Conservation (phyloP, 352 stramenopile genomes). For the Phytophthora sp. region DNA sequence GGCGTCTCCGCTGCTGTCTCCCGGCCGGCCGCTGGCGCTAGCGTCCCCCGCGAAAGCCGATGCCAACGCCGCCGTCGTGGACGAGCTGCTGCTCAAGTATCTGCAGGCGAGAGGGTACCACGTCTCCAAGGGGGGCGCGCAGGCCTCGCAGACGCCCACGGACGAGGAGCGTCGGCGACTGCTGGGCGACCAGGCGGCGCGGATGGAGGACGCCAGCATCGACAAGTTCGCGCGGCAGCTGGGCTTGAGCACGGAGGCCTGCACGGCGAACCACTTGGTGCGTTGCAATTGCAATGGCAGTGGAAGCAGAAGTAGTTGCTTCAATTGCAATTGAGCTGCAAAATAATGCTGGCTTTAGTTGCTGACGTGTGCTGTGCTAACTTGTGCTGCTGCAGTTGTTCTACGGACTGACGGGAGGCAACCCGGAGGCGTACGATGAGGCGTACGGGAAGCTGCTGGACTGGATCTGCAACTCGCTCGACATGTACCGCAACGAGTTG, state of each 20-base stretch:
- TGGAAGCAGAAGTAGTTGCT: background rate
- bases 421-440: slow-evolving; percentile 67
- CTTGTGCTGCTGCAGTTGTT: slow-evolving; percentile 58
- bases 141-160: slow-evolving; percentile 1
- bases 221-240: slow-evolving; percentile 68
- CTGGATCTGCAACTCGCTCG: slow-evolving; percentile 86
- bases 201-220: slow-evolving; percentile 42
- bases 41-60: slow-evolving; percentile 12
- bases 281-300: slow-evolving; percentile 16
- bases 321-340: background rate
- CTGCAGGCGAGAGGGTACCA: slow-evolving; percentile 63
- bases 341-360: background rate
- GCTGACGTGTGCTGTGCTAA: slow-evolving; percentile 22
- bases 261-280: slow-evolving; percentile 77
- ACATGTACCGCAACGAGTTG: slow-evolving; percentile 89
- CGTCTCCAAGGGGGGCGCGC: slow-evolving; percentile 28
- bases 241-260: slow-evolving; percentile 73
- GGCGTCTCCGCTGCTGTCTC: slow-evolving; percentile 10
- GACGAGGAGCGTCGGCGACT: slow-evolving; percentile 40
- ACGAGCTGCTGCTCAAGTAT: slow-evolving; percentile 77
- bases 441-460: slow-evolving; percentile 75
- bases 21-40: slow-evolving; percentile 4
- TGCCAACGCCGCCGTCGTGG: slow-evolving; percentile 46
- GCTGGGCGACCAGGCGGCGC: slow-evolving; percentile 27
- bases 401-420: slow-evolving; percentile 66